Percentiles rank a stretch among this genome's conserved stretches.
Conservation (phyloP, 2,329 filamentous ascomycete species). For the Talaromyces amestolkiae region DNA sequence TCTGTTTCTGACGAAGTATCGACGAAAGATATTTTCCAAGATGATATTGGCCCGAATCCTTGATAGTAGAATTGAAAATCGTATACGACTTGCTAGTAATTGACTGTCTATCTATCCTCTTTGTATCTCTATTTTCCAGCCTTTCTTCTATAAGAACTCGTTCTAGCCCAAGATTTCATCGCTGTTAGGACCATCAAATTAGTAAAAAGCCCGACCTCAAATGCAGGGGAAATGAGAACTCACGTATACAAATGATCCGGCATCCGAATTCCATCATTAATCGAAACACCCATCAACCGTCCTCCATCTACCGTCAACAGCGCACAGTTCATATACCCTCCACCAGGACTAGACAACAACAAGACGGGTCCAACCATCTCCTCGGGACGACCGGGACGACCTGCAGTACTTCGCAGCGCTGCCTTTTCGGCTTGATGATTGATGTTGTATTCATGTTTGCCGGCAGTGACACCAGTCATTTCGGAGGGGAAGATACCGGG, state of each 20-base stretch:
- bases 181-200: neutral
- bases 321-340: constrained; percentile 29
- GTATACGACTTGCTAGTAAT: too few relatives aligned
- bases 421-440: constrained; percentile 25
- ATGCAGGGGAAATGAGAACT: neutral
- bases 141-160: neutral
- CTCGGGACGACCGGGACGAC: constrained; percentile 27
- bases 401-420: constrained; percentile 25
- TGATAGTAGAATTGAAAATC: too few relatives aligned
- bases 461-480: constrained; percentile 19
- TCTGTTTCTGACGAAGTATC: too few relatives aligned
- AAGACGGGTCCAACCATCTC: constrained; percentile 29
- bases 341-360: constrained; percentile 26
- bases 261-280: constrained; percentile 22
- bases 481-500: constrained; percentile 23
- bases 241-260: constrained; percentile 21
- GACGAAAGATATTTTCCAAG: too few relatives aligned
- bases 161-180: constrained; percentile 16
- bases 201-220: neutral
- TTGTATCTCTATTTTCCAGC: neutral
- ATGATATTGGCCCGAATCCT: too few relatives aligned
- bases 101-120: neutral
- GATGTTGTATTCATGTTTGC: constrained; percentile 23
- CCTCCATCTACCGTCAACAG: constrained; percentile 29
- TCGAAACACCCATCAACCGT: constrained; percentile 19